A percentile compares a stretch with the other conserved stretches of the same genome.
Conservation (phyloP, 805 yeast genomes). For the Pichia ethanolica region DNA sequence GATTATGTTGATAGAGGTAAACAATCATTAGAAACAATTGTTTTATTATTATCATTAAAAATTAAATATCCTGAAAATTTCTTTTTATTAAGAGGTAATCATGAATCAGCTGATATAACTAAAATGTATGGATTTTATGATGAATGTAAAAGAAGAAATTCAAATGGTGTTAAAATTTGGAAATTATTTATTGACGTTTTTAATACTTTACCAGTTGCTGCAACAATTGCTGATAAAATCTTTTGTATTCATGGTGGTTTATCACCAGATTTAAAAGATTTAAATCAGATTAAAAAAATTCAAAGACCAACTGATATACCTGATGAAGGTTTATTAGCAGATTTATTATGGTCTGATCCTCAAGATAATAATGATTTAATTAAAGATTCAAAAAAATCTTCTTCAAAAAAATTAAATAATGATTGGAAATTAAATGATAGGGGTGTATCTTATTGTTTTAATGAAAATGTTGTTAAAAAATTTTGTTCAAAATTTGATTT, state of each 20-base stretch:
- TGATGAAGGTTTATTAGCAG: constrained; percentile 70
- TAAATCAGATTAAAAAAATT: constrained; percentile 63
- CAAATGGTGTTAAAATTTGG: constrained; percentile 39
- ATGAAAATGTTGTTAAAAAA: constrained; percentile 62
- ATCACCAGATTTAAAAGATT: constrained; percentile 59
- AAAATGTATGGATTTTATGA: constrained; percentile 56
- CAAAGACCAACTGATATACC: constrained; percentile 81
- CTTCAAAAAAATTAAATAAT: constrained; percentile 5
- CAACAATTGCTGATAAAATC: constrained; percentile 50
- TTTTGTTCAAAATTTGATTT: constrained; percentile 61
- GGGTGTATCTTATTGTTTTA: constrained; percentile 76
- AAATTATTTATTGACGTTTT: constrained; percentile 47
- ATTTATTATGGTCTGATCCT: constrained; percentile 80
- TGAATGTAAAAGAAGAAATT: constrained; percentile 46
- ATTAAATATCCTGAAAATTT: constrained; percentile 55
- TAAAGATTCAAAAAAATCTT: neutral
- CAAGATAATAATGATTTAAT: constrained; percentile 29
- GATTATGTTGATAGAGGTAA: constrained; percentile 57
- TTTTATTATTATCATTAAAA: constrained; percentile 44
- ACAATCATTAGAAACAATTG: constrained; percentile 48
- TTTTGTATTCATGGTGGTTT: constrained; percentile 66
- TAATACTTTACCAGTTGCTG: constrained; percentile 55
- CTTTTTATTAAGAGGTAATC: constrained; percentile 54
- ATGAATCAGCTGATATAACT: constrained; percentile 52
- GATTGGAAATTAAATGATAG: constrained; percentile 81